Conservation (phyloP, 352 stramenopile species). For the Thalassiosira ordinaria region DNA sequence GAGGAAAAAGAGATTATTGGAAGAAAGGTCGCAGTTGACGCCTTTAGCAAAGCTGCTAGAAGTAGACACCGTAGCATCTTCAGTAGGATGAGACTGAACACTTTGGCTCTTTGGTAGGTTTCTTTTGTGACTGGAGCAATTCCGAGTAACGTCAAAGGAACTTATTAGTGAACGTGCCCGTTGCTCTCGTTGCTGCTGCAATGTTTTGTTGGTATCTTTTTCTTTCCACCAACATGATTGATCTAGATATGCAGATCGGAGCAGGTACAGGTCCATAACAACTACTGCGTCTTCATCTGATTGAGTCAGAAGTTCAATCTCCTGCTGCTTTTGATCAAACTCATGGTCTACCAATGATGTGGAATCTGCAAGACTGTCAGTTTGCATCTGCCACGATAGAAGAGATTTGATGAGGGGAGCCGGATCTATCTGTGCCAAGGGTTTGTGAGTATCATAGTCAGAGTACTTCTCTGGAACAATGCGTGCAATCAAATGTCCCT, state of each 20-base stretch:
- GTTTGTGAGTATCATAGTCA: slow-evolving; percentile 39
- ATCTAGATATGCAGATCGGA: slow-evolving; percentile 17
- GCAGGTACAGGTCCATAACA: slow-evolving; percentile 30
- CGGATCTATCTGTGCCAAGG: slow-evolving; percentile 21
- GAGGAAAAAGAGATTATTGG: slow-evolving; percentile 34
- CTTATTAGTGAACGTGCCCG: slow-evolving; percentile 16
- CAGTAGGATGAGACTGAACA: background rate
- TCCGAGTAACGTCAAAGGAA: slow-evolving; percentile 16
- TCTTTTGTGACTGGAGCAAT: slow-evolving; percentile 3
- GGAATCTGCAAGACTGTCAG: background rate
- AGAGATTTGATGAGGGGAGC: slow-evolving; percentile 12
- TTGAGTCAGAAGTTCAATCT: background rate
- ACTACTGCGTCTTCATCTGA: slow-evolving; percentile 20
- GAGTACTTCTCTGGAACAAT: slow-evolving; percentile 17
- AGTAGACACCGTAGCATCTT: background rate
- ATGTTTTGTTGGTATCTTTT: background rate
- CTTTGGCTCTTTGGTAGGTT: slow-evolving; percentile 1
- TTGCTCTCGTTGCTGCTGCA: slow-evolving; percentile 8
- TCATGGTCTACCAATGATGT: background rate
- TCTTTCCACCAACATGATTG: background rate
- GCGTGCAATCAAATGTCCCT: slow-evolving; percentile 36
- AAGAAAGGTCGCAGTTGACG: background rate
- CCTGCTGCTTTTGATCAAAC: background rate
- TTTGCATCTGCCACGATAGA: background rate
- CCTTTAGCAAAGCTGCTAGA: background rate